Evolutionary conservation across 345 rosid species (phyloP).

Genomic region (Jatropha curcas): DNA sequence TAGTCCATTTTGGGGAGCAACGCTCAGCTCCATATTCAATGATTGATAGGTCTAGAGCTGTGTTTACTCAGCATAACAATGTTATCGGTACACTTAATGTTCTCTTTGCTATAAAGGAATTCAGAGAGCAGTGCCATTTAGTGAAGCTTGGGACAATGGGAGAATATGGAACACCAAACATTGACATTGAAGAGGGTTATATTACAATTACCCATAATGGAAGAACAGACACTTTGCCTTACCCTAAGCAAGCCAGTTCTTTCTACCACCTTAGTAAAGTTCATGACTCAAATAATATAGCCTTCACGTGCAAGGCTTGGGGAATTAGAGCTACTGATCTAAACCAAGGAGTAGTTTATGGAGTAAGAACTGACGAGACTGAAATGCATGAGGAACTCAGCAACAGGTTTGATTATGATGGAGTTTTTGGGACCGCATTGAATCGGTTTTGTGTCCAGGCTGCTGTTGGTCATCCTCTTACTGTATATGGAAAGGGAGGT

Average conservation of each 20-base stretch:
- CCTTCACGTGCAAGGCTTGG: constrained; percentile 99
- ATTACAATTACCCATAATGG: constrained; percentile 91
- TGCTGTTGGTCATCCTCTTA: constrained; percentile 91
- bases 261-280: constrained; percentile 99
- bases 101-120: constrained; percentile 95
- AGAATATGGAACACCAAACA: constrained; percentile 98
- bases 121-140: constrained; percentile 78
- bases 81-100: constrained; percentile 95
- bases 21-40: constrained; percentile 97
- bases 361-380: constrained; percentile 88
- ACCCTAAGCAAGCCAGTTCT: constrained; percentile 98
- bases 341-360: constrained; percentile 98
- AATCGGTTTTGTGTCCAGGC: constrained; percentile 98
- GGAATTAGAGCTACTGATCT: constrained; percentile 97
- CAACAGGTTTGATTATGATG: constrained; percentile 92
- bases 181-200: constrained; percentile 97
- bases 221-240: constrained; percentile 89
- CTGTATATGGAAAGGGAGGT: constrained; percentile 97
- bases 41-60: constrained; percentile 93
- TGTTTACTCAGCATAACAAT: constrained; percentile 87
- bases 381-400: constrained; percentile 80
- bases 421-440: constrained; percentile 90
- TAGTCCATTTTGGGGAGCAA: constrained; percentile 94
- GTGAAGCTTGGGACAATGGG: constrained; percentile 99
- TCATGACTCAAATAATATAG: constrained; percentile 93